Conservation (phyloP, 257 asterid genomes). For the Plectranthus barbatus region DNA sequence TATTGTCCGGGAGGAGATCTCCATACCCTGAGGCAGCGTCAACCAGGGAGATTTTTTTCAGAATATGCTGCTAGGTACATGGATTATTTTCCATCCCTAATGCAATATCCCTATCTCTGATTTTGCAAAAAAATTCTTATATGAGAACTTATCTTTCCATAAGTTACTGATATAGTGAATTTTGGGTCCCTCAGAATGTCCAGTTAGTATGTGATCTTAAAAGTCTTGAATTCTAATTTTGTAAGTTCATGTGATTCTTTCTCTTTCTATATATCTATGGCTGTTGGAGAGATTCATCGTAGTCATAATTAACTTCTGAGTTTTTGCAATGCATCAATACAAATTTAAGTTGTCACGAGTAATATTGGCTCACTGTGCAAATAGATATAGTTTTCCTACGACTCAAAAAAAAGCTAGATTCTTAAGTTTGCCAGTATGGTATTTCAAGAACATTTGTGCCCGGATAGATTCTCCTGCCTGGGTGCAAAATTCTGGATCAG, state of each 20-base stretch:
- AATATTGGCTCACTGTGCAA: not conserved
- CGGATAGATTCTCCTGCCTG: not conserved
- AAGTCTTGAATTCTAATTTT: not conserved
- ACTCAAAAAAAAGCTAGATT: not conserved
- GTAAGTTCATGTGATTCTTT: not conserved
- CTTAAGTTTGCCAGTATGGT: too few relatives aligned
- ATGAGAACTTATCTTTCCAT: not conserved
- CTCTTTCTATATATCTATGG: not conserved
- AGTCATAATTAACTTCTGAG: not conserved
- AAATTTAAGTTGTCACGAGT: not conserved
- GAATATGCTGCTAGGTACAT: conserved; percentile 46
- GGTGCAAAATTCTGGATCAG: too few relatives aligned
- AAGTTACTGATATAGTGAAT: not conserved
- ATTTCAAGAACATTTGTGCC: not conserved
- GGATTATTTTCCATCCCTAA: not conserved
- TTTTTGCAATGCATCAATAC: not conserved
- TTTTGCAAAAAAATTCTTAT: not conserved
- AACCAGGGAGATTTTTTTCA: conserved; percentile 46
- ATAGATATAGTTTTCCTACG: not conserved
- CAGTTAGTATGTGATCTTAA: not conserved
- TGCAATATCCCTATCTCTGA: not conserved
- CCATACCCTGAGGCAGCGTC: conserved; percentile 46
- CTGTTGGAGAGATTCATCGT: not conserved
- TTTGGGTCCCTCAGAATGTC: not conserved
- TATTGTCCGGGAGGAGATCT: conserved; percentile 61